phyloP scores from a whole-genome alignment of 108 stramenopile genomes.

The Cylindrotheca fusiformis region DNA sequence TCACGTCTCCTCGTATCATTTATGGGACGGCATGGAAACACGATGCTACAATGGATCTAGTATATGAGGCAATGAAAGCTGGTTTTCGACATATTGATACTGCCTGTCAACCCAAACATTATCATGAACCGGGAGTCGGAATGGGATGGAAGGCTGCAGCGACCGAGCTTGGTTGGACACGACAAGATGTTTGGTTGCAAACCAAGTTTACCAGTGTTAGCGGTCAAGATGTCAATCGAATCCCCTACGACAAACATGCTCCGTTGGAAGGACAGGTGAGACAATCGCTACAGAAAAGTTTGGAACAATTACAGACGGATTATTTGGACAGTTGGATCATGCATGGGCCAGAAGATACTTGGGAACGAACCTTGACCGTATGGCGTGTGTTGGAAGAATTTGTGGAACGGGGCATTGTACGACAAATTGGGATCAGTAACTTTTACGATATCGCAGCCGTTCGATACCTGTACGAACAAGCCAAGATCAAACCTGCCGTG shows the following conservation, averaged over 20 bases:
- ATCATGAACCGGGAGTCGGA: constrained; percentile 40
- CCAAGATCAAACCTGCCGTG: constrained; percentile 35
- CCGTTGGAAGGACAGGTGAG: constrained; percentile 23
- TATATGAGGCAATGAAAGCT: constrained; percentile 33
- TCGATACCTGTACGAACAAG: constrained; percentile 20
- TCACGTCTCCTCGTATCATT: background rate
- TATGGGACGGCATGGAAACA: constrained; percentile 17
- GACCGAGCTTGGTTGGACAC: constrained; percentile 22
- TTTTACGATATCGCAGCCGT: constrained; percentile 36
- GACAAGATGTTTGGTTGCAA: constrained; percentile 35
- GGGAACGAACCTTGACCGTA: constrained; percentile 3
- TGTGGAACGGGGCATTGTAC: constrained; percentile 59
- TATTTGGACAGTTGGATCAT: constrained; percentile 85
- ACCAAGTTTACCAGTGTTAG: constrained; percentile 25
- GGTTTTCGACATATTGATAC: constrained; percentile 46
- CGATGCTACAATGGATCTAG: constrained; percentile 24
- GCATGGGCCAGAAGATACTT: constrained; percentile 81
- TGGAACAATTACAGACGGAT: constrained; percentile 34
- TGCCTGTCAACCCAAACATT: constrained; percentile 32
- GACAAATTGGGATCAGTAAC: constrained; percentile 80
- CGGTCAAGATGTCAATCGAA: background rate
- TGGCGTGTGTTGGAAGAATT: constrained; percentile 73
- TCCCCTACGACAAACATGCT: constrained; percentile 27
- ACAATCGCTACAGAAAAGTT: constrained; percentile 23
- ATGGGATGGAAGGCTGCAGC: constrained; percentile 28